Evolutionary conservation across 495 filamentous ascomycete genomes (phyloP).

Genomic region (Chaetomium cochliodes): DNA sequence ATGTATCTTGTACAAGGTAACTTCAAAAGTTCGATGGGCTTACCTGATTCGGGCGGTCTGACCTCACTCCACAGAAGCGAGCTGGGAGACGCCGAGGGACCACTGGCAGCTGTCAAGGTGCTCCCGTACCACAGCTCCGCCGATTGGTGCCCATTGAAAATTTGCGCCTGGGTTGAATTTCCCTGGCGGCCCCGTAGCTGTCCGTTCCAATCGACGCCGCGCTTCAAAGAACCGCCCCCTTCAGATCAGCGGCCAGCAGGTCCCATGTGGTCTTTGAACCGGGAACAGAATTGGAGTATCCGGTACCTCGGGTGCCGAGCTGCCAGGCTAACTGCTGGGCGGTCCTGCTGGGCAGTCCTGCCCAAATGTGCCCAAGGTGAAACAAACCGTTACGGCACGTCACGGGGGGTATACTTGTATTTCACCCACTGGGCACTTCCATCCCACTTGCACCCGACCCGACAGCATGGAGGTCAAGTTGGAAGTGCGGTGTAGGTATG

Average conservation of each 20-base stretch:
- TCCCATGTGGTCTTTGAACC: background rate
- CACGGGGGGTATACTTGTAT: background rate
- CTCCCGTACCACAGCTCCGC: background rate
- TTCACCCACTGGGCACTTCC: too few relatives aligned
- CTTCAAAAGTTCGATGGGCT: background rate
- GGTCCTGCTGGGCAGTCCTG: background rate
- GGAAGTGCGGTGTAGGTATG: slow-evolving; percentile 15
- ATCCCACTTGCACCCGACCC: too few relatives aligned
- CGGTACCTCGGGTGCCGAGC: background rate
- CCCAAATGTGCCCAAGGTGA: background rate
- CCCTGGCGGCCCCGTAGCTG: background rate
- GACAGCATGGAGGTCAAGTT: background rate
- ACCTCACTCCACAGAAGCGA: slow-evolving; percentile 34
- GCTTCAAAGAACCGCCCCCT: background rate
- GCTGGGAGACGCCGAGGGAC: slow-evolving; percentile 11
- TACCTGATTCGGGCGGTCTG: slow-evolving; percentile 24
- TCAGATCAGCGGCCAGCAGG: slow-evolving; percentile 2
- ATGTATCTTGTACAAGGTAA: background rate
- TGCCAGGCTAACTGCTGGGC: background rate
- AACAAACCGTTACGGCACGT: background rate
- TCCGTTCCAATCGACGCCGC: background rate
- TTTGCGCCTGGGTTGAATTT: slow-evolving; percentile 14
- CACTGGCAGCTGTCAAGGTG: background rate
- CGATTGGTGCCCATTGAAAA: slow-evolving; percentile 18
- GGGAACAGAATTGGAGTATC: background rate